A percentile compares a stretch with the other conserved stretches of the same genome.
Conservation (phyloP, 2,329 filamentous ascomycete genomes). For the Grosmannia serpens region DNA sequence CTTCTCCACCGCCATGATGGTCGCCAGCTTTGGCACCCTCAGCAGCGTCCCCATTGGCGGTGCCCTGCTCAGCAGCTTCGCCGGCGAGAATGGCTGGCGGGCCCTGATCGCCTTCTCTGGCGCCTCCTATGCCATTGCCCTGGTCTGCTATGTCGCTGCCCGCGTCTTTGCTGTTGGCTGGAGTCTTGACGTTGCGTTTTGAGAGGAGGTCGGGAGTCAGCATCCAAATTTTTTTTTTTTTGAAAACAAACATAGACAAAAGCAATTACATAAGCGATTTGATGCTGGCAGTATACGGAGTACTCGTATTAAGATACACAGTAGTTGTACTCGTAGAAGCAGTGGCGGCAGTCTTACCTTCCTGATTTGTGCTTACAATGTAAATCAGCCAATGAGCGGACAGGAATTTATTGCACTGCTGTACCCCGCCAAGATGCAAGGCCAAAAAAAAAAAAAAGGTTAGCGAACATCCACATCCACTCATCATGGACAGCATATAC, state of each 20-base stretch:
- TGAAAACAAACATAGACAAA: neutral
- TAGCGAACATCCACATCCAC: neutral
- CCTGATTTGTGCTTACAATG: neutral
- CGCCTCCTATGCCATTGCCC: constrained; percentile 20
- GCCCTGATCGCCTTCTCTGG: constrained; percentile 28
- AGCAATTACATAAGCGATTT: neutral
- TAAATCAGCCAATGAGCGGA: neutral
- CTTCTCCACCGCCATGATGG: constrained; percentile 65
- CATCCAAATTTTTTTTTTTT: no score
- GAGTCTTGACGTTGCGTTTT: constrained; percentile 18
- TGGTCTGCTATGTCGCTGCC: constrained; percentile 21
- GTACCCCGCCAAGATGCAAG: neutral
- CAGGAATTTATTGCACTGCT: neutral
- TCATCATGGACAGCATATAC: neutral
- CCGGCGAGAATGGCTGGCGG: constrained; percentile 21
- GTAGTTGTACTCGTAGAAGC: neutral
- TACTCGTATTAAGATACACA: no score
- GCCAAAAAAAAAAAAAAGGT: neutral
- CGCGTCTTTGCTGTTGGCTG: constrained; percentile 26
- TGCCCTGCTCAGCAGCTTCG: constrained; percentile 21
- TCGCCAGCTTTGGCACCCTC: constrained; percentile 60
- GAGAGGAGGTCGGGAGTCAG: neutral
- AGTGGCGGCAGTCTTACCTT: neutral
- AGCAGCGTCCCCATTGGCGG: constrained; percentile 35
- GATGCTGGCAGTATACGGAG: no score